Conservation (phyloP, 2,329 filamentous ascomycete species). For the Chaetomiaceae sp. region DNA sequence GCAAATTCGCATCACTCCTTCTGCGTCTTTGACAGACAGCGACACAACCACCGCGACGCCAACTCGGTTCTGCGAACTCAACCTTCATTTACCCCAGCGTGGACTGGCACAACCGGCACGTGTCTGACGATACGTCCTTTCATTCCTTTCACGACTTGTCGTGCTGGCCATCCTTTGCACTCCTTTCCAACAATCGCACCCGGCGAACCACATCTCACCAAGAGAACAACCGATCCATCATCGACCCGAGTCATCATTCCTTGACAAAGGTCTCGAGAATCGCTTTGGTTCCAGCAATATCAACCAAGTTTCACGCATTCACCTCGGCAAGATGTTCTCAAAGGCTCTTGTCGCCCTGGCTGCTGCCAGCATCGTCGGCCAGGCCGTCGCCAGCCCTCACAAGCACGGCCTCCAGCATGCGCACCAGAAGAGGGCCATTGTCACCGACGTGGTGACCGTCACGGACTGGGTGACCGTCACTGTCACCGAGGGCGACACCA, state of each 20-base stretch:
- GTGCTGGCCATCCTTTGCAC: slow-evolving; percentile 23
- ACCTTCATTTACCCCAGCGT: slow-evolving; percentile 18
- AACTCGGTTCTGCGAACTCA: slow-evolving; percentile 15
- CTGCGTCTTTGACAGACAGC: slow-evolving; percentile 52
- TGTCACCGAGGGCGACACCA: slow-evolving; percentile 31
- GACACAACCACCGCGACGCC: slow-evolving; percentile 17
- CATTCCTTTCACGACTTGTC: slow-evolving; percentile 24
- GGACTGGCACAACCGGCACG: slow-evolving; percentile 9
- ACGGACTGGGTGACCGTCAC: slow-evolving; percentile 42
- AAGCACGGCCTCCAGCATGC: slow-evolving; percentile 37
- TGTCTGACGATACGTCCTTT: slow-evolving; percentile 18
- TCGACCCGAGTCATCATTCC: slow-evolving; percentile 4
- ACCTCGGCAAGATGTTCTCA: slow-evolving; percentile 37
- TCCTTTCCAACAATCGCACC: slow-evolving; percentile 14
- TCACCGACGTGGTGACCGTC: slow-evolving; percentile 34
- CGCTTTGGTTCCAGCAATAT: neutral
- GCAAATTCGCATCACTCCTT: slow-evolving; percentile 37
- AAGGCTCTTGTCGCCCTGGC: slow-evolving; percentile 41
- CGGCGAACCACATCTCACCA: neutral
- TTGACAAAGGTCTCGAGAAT: neutral
- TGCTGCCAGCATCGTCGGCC: slow-evolving; percentile 41
- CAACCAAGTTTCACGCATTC: neutral
- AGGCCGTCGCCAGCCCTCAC: slow-evolving; percentile 42
- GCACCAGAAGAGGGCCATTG: slow-evolving; percentile 33
- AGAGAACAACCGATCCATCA: neutral